phyloP scores from a whole-genome alignment of 1,284 basidiomycete genomes.

The Papiliotrema laurentii region DNA sequence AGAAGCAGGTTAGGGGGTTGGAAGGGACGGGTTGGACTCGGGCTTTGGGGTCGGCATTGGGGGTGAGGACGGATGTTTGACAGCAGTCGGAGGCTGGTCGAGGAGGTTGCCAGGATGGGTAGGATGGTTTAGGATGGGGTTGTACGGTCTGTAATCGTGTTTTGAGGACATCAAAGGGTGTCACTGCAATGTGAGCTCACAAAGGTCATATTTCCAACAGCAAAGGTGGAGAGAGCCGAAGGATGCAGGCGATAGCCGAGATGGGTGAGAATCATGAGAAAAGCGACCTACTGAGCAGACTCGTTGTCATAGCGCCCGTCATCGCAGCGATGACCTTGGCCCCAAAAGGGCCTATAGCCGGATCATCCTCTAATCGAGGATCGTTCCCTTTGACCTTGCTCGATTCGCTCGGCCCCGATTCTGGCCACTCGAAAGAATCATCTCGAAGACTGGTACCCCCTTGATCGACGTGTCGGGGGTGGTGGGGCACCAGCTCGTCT shows the following conservation, averaged over 20 bases:
- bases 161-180: constrained; percentile 50
- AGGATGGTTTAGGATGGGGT: constrained; percentile 20
- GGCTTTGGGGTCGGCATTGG: constrained; percentile 5
- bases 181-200: constrained; percentile 34
- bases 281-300: constrained; percentile 42
- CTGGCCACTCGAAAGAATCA: constrained; percentile 31
- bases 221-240: not conserved
- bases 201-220: not conserved
- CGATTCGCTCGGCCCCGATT: constrained; percentile 26
- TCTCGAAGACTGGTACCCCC: constrained; percentile 25
- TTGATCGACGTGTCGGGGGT: constrained; percentile 8
- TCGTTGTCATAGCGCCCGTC: constrained; percentile 46
- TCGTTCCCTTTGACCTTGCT: constrained; percentile 1
- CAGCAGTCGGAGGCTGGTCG: constrained; percentile 30
- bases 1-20: constrained; percentile 20
- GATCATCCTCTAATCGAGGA: not conserved
- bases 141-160: constrained; percentile 47
- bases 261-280: not conserved
- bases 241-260: not conserved
- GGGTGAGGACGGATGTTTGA: constrained; percentile 32
- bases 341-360: constrained; percentile 26
- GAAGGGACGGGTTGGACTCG: not conserved
- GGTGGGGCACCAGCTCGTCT: constrained; percentile 3
- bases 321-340: constrained; percentile 47
- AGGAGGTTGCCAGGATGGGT: constrained; percentile 11